Base-by-base conservation (phyloP, 192 early-diverging fungal genomes). In the Mortierella alpina region DNA sequence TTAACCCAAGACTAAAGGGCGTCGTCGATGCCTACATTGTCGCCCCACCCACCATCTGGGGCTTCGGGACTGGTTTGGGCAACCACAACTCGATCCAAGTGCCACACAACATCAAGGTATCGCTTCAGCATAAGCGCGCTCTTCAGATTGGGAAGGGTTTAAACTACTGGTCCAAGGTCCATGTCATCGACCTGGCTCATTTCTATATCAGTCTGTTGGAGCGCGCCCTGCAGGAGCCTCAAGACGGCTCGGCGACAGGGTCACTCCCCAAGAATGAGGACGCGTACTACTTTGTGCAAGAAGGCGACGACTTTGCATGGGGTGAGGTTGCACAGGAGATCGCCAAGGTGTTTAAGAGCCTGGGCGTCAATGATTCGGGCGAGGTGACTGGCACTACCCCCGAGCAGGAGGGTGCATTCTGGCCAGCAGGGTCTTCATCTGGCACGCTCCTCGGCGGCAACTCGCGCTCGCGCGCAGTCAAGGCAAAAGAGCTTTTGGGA, bases 31-130 rank as follows among this genome's bases (percentile, higher is more conserved):
- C 77, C 11, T 80, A 80, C 22, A 80, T 80, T 55, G 77, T 80
- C 9, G 70, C 63, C 11, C 77, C 77, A 0, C 77, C 77, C 0
- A 72, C 60, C 12, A 72, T 80, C 54, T 72, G 64, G 58, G 77
- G 77, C 14, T 59, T 45, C 15, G 77, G 77, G 11, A 72, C 77
- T 10, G 77, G 77, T 31, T 56, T 54, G 0, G 77, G 64, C 1
- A 80, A 80, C 65, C 45, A 56, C 12, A 72, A 68, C 55, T 80
- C 77, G 31, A 68, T 72, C 44, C 77, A 80, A n/a, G 57, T 80
- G 13, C 77, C 77, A 31, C 9, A 20, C 3, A 57, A 64, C 6
- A 18, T 80, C 46, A 23, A 18, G 2, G 13, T 20, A 41, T 72
- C 77, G 0, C 70, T 72, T 47, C 57, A 53, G 40, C n/a, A 64